Conservation (phyloP, 495 filamentous ascomycete species). For the Hyaloscypha variabilis region DNA sequence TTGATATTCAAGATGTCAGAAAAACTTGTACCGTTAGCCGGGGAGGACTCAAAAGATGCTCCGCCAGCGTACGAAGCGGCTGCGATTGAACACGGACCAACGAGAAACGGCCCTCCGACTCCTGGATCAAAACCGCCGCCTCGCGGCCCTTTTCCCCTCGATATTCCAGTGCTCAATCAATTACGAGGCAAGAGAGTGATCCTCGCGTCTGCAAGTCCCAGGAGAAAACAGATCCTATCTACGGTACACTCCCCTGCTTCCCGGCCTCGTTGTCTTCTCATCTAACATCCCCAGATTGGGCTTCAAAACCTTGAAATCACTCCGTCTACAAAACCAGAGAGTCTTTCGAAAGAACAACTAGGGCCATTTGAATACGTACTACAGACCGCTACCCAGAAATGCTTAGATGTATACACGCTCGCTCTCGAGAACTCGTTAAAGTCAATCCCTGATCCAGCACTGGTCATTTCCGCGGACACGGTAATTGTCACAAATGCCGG, state of each 20-base stretch:
- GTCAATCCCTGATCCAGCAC: conserved; percentile 63
- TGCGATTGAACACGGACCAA: conserved; percentile 39
- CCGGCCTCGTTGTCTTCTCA: too few species aligned
- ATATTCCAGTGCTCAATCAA: conserved; percentile 73
- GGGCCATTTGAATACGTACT: conserved; percentile 89
- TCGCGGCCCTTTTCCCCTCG: conserved; percentile 58
- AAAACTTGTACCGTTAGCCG: conserved; percentile 11
- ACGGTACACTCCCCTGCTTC: conserved; percentile 36
- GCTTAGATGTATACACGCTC: conserved; percentile 72
- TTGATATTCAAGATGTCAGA: conserved; percentile 22
- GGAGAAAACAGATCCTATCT: conserved; percentile 78
- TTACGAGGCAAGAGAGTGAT: conserved; percentile 77
- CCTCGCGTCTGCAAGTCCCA: conserved; percentile 85
- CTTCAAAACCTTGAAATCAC: conserved; percentile 77
- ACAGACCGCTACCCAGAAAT: conserved; percentile 81
- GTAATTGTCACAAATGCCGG: conserved; percentile 79
- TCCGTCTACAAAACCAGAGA: conserved; percentile 78
- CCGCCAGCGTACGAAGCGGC: conserved; percentile 41
- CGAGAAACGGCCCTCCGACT: conserved; percentile 21
- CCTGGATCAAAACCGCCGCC: conserved; percentile 20
- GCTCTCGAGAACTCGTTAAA: conserved; percentile 51
- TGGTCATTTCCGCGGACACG: conserved; percentile 92
- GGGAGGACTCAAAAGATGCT: not conserved
- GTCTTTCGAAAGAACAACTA: conserved; percentile 74
- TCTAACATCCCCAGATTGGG: conserved; percentile 53